Percentiles rank a stretch among this genome's conserved stretches.
These are phyloP conservation scores for Exophiala bonariae DNA, from an alignment of 2,329 filamentous ascomycete genomes.

Conservation along the genomic window DNA sequence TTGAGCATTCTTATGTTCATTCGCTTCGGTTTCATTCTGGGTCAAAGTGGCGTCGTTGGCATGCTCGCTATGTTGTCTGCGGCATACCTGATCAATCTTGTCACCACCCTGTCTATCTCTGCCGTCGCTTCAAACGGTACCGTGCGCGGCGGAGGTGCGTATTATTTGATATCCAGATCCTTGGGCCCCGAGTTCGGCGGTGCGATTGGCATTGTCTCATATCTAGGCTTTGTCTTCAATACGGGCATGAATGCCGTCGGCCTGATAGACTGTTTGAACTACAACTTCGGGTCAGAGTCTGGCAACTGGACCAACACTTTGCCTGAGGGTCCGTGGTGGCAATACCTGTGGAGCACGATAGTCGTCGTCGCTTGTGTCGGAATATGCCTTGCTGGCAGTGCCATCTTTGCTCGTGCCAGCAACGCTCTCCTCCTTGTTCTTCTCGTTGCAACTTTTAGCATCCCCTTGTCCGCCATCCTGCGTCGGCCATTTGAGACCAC, in stretches of 20 bases:
- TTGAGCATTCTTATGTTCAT: conserved; percentile 91
- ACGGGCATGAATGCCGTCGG: conserved; percentile 86
- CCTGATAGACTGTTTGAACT: conserved; percentile 76
- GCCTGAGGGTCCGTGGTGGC: conserved; percentile 71
- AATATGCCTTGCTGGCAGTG: conserved; percentile 77
- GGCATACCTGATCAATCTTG: conserved; percentile 78
- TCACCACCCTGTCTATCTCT: conserved; percentile 82
- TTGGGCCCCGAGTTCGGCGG: conserved; percentile 86
- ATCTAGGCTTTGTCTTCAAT: conserved; percentile 85
- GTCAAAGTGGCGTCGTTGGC: conserved; percentile 74
- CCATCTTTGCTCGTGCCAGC: conserved; percentile 77
- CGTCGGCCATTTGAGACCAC: conserved; percentile 66
- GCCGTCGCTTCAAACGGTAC: conserved; percentile 89
- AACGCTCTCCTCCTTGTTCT: conserved; percentile 73
- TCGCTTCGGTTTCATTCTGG: conserved; percentile 80
- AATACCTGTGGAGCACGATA: conserved; percentile 72
- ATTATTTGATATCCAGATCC: conserved; percentile 84
- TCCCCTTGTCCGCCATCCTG: conserved; percentile 74
- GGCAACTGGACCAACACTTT: conserved; percentile 62
- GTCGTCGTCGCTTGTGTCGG: conserved; percentile 70
- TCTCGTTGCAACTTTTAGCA: conserved; percentile 73
- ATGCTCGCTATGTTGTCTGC: conserved; percentile 74
- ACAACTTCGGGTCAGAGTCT: conserved; percentile 65
- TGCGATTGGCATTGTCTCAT: conserved; percentile 84
- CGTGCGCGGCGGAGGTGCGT: conserved; percentile 82